Evolutionary conservation across 768 basidiomycete genomes (phyloP), one percentile per base, ranked within the genome.

Genomic region (Lentinus brumalis): DNA sequence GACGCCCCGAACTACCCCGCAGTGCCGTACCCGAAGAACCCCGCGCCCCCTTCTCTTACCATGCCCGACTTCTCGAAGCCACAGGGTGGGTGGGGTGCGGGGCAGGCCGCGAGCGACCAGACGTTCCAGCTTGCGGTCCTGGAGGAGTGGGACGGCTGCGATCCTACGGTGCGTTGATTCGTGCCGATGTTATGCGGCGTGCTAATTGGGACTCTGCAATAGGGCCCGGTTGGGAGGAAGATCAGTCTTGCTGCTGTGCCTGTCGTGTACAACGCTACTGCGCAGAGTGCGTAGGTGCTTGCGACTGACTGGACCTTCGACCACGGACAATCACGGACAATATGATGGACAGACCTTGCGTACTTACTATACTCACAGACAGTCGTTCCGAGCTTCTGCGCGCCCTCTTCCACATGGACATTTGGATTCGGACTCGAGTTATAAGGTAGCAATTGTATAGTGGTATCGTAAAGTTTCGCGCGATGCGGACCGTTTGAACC

Each of bases 11-110:
- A 79, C 60, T 82, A 77, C 61, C 79, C 80, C 46, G 77, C 75
- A 39, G 78, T 80, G 41, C 79, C 80, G 15, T 70, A 74, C 62
- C 72, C 79, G 10, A 62, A 54, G 18, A 76, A 80, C 54, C 75
- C 72, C 18, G 66, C 77, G 5, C 81, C 81, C 4, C 42, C 73
- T 0, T 62, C 74, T 44, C 71, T 81, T 26, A 73, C 69, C 15
- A 81, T 82, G 80, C 81, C 81, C 14, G 71, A 82, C 71, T 80
- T 83, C 61, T 73, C 78, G 2, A 70, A 71, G 53, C 62, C 70
- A 14, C 75, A 72, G 14, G 78, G 74, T 16, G 80, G 79, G 3
- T 82, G 74, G 44, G 79, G 76, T 15, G 47, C 61, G 16, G 78
- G 78, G 21, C 57, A 62, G 35, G 30, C 58, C 14, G 74, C 67